A percentile compares a stretch with the other conserved stretches of the same genome.
Conservation (phyloP, 148 eudicot genomes). For the Talinum fruticosum region DNA sequence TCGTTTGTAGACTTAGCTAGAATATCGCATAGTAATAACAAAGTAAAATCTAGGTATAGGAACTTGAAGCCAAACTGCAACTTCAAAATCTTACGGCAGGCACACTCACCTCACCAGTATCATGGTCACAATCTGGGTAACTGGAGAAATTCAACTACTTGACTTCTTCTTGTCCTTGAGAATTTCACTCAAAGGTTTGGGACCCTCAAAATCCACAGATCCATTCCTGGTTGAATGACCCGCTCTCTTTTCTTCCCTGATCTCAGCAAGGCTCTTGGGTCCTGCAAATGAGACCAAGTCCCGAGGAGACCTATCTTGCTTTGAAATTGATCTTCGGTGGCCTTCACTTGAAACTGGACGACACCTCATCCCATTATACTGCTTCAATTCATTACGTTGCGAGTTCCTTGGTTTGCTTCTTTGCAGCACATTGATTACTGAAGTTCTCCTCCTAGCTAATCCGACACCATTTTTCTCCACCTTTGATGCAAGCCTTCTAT, state of each 20-base stretch:
- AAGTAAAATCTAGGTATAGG: constrained; percentile 4
- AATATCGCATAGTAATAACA: not conserved
- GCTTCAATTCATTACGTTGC: constrained; percentile 26
- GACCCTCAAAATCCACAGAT: constrained; percentile 30
- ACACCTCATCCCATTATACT: constrained; percentile 28
- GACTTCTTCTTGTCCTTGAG: constrained; percentile 32
- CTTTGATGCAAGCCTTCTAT: constrained; percentile 34
- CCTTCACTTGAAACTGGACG: constrained; percentile 23
- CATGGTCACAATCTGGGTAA: not conserved
- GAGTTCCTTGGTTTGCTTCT: constrained; percentile 25
- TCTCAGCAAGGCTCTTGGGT: constrained; percentile 48
- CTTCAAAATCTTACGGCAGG: not conserved
- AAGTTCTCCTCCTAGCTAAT: constrained; percentile 19
- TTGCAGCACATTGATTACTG: constrained; percentile 14
- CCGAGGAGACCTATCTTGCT: constrained; percentile 26
- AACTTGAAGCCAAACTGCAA: constrained; percentile 6
- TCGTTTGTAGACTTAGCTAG: not conserved
- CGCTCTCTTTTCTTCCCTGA: constrained; percentile 22
- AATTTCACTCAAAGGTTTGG: constrained; percentile 39
- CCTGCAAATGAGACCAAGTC: constrained; percentile 34
- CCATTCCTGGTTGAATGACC: constrained; percentile 6
- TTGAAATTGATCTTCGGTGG: constrained; percentile 27
- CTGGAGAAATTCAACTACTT: constrained; percentile 19
- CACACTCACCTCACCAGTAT: constrained; percentile 10
- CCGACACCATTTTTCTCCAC: constrained; percentile 29